Evolutionary conservation across 2,329 filamentous ascomycete genomes (phyloP), one percentile per base, ranked within the genome.

Genomic region (Fusarium mangiferae): DNA sequence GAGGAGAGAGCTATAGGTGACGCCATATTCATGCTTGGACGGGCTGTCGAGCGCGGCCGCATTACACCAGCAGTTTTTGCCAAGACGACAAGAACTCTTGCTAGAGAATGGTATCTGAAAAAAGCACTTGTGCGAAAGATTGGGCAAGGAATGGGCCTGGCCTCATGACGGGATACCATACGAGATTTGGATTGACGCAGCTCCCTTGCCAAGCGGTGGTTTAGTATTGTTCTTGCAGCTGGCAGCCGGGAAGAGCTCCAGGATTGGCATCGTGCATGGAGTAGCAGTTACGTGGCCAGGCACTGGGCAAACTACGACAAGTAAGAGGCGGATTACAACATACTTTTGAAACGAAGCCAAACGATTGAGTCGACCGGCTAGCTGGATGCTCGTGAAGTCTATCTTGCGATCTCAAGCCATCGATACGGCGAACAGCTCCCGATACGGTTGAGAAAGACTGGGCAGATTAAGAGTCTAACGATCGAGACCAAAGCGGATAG

Each of bases 1-100:
- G 96, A 99, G 80, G 96, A 98, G 83, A 89, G 92, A 74, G 95
- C 93, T 6, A 89, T 97, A 54, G 93, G 92, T 38, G 96, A 98
- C 80, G 93, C 94, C 6, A 90, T 98, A 72, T 97, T 96, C 79
- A 91, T 95, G 71, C 85, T 97, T 20, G 92, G 93, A 3, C 86
- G 92, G 63, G 94, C 92, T 3, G 87, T 96, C 26, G 93, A 96
- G 81, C 87, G 88, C 59, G 94, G 94, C 8, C 86, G 93, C 61
- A 88, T 96, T 30, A 87, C 88, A 17, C 89, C 92, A 10, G 87
- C 90, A n/a, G 90, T 92, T 0, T 96, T 96, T 84, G 90, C 94
- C 33, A 93, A 93, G 86, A 92, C 91, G 83, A 95, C 92, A 38
- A 87, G 94, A 71, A 90, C 88, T 41, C 83, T 96, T 58, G 93